These are phyloP conservation scores for Ballota nigra DNA, from an alignment of 257 asterid species.

Conservation along the genomic window DNA sequence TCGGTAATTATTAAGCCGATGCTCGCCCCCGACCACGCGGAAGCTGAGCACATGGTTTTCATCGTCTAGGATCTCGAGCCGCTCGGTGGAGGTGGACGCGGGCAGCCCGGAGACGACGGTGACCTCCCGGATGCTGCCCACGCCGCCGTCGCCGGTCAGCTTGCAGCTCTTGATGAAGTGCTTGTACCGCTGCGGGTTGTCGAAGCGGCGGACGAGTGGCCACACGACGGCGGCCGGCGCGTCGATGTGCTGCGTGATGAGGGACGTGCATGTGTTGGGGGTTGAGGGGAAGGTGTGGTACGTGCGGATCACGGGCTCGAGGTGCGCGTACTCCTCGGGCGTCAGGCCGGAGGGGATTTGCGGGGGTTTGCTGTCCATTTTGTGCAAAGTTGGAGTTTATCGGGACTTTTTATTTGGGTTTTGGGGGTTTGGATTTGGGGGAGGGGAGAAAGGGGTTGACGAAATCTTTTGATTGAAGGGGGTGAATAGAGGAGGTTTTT, in stretches of 20 bases:
- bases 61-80: slow-evolving; percentile 83
- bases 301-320: slow-evolving; percentile 46
- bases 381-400: too few relatives aligned
- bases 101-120: slow-evolving; percentile 89
- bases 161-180: slow-evolving; percentile 88
- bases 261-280: slow-evolving; percentile 75
- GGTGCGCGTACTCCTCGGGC: slow-evolving; percentile 49
- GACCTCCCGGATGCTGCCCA: slow-evolving; percentile 82
- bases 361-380: slow-evolving; percentile 4
- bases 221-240: slow-evolving; percentile 73
- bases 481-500: neutral
- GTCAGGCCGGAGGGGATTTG: slow-evolving; percentile 51
- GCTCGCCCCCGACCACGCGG: slow-evolving; percentile 90
- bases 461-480: neutral
- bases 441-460: neutral
- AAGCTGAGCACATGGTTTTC: slow-evolving; percentile 62
- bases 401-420: too few relatives aligned
- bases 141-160: slow-evolving; percentile 74
- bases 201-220: slow-evolving; percentile 81
- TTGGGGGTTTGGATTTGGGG: neutral
- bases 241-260: slow-evolving; percentile 59
- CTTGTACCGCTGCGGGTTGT: slow-evolving; percentile 81
- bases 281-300: slow-evolving; percentile 60
- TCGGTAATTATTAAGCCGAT: slow-evolving; percentile 66
- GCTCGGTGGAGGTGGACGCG: slow-evolving; percentile 87